phyloP scores from a whole-genome alignment of 108 stramenopile genomes.

The Poteriospumella lacustris region DNA sequence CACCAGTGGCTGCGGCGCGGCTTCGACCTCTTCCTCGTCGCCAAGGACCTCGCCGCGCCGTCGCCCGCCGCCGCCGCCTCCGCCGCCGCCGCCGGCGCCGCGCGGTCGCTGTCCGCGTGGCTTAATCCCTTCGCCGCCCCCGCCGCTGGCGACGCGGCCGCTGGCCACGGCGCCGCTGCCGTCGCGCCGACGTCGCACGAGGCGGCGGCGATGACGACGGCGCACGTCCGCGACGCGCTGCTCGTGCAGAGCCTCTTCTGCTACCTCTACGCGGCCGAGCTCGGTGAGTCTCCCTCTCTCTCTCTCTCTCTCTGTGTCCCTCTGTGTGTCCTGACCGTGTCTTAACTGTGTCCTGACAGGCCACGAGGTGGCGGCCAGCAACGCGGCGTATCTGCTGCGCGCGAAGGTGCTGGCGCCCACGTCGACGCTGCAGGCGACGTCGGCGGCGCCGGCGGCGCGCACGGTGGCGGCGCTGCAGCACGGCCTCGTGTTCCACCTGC shows the following conservation, averaged over 20 bases:
- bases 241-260: neutral
- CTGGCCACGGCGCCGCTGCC: neutral
- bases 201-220: neutral
- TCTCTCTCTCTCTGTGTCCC: neutral
- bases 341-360: neutral
- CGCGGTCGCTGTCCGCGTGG: neutral
- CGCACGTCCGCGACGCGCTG: no score
- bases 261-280: conserved; percentile 5
- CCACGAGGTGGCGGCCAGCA: neutral
- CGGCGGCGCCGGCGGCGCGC: neutral
- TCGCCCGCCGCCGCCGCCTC: neutral
- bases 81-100: neutral
- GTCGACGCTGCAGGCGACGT: neutral
- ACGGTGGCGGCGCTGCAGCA: neutral
- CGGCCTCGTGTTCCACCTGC: neutral
- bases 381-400: neutral
- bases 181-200: neutral
- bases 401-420: neutral
- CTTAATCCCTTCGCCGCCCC: neutral
- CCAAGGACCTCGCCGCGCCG: neutral
- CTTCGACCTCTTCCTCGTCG: neutral
- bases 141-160: neutral
- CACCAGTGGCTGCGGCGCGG: neutral
- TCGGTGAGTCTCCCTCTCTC: neutral
- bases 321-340: neutral